phyloP scores from a whole-genome alignment of 2,329 filamentous ascomycete species.

The Stagonosporopsis vannaccii region DNA sequence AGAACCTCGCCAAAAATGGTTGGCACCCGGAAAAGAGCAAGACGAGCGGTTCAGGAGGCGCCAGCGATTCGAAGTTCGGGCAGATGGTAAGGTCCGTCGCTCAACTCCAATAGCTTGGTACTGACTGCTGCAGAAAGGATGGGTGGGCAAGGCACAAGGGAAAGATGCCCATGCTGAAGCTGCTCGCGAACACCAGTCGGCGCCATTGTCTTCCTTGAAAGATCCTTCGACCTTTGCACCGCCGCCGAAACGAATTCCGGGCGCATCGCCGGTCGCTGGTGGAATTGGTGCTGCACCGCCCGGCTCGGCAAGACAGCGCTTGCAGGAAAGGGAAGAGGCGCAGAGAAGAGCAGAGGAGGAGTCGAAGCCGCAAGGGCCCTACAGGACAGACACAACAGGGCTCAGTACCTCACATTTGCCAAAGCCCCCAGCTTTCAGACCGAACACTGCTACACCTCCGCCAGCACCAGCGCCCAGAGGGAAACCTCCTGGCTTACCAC shows the following conservation, averaged over 20 bases:
- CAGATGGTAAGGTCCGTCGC: conserved; percentile 60
- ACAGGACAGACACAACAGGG: conserved; percentile 73
- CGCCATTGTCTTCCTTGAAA: conserved; percentile 73
- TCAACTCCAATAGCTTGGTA: background rate
- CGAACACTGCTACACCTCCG: conserved; percentile 36
- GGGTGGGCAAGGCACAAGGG: conserved; percentile 61
- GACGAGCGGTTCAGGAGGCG: conserved; percentile 43
- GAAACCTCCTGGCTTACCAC: conserved; percentile 65
- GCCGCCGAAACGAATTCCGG: conserved; percentile 69
- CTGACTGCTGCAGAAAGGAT: conserved; percentile 58
- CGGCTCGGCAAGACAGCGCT: conserved; percentile 46
- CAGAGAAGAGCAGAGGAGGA: conserved; percentile 48
- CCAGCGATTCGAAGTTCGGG: conserved; percentile 60
- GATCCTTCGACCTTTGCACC: conserved; percentile 82
- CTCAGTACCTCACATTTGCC: conserved; percentile 73
- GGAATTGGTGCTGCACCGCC: conserved; percentile 53
- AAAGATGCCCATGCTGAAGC: conserved; percentile 52
- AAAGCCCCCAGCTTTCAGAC: conserved; percentile 69
- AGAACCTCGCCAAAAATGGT: conserved; percentile 55
- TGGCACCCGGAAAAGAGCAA: conserved; percentile 54
- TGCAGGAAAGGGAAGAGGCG: conserved; percentile 47
- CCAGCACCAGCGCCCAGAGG: conserved; percentile 45
- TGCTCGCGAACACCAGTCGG: conserved; percentile 59
- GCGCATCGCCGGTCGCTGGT: conserved; percentile 29
- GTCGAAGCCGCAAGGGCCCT: conserved; percentile 66